These are phyloP conservation scores for Hypoxylon lienhwacheense DNA, from an alignment of 495 filamentous ascomycete genomes.

Conservation along the genomic window DNA sequence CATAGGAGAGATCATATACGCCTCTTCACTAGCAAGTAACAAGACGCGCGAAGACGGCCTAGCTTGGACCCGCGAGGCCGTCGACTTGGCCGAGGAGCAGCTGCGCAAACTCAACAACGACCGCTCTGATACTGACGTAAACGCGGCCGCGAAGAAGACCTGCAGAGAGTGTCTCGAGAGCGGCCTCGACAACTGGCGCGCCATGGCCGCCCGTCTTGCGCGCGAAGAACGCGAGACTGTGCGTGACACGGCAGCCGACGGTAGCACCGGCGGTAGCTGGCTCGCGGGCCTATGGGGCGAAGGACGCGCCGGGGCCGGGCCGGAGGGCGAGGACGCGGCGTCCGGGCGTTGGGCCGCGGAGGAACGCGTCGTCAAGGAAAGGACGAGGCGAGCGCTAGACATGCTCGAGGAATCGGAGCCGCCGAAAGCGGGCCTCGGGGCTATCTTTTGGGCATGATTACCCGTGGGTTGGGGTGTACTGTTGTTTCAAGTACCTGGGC, in stretches of 20 bases:
- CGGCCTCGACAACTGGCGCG: conserved; percentile 72
- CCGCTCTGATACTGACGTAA: background rate
- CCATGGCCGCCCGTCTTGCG: conserved; percentile 66
- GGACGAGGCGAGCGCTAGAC: conserved; percentile 47
- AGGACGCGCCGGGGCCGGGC: conserved; percentile 26
- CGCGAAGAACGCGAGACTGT: conserved; percentile 54
- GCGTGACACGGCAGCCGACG: conserved; percentile 34
- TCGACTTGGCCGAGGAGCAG: conserved; percentile 63
- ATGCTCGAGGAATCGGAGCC: conserved; percentile 51
- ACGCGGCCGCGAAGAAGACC: conserved; percentile 46
- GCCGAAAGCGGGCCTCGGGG: conserved; percentile 39
- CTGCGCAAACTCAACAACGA: conserved; percentile 40
- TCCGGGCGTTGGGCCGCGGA: conserved; percentile 57
- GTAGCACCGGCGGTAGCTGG: conserved; percentile 14
- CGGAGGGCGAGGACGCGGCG: too few species aligned
- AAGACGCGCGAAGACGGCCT: conserved; percentile 63
- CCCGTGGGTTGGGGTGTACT: background rate
- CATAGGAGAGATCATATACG: conserved; percentile 91
- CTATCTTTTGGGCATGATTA: conserved; percentile 44
- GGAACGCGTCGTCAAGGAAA: conserved; percentile 54
- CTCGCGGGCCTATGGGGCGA: conserved; percentile 50
- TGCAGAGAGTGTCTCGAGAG: conserved; percentile 74
- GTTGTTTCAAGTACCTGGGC: background rate
- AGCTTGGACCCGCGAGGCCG: conserved; percentile 81
- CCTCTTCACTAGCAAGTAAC: conserved; percentile 38